Conservation (phyloP, 1,139 yeast genomes). For the Blastobotrys raffinosifermentans region DNA sequence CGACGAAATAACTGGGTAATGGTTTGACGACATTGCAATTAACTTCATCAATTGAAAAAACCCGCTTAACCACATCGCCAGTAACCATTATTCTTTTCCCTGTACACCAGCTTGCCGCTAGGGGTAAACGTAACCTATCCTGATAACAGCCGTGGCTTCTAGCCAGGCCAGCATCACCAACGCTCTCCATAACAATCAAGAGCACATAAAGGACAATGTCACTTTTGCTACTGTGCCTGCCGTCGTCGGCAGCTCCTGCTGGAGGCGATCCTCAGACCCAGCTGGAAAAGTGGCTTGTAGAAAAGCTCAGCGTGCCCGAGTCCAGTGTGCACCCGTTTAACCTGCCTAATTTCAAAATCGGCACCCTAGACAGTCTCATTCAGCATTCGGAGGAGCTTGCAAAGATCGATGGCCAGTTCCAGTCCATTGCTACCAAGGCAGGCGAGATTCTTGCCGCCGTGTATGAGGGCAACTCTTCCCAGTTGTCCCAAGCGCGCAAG, state of each 20-base stretch:
- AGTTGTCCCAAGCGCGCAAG: slow-evolving; percentile 42
- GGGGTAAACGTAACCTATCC: too few species aligned
- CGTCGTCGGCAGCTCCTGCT: slow-evolving; percentile 44
- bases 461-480: slow-evolving; percentile 42
- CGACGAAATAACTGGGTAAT: too few species aligned
- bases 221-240: slow-evolving; percentile 39
- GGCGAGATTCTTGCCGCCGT: slow-evolving; percentile 60
- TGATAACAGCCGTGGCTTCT: neutral
- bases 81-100: too few species aligned
- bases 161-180: neutral
- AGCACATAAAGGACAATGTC: slow-evolving; percentile 1
- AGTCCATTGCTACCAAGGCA: slow-evolving; percentile 61
- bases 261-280: slow-evolving; percentile 38
- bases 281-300: slow-evolving; percentile 37
- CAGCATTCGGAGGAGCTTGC: slow-evolving; percentile 84
- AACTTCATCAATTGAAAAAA: too few species aligned
- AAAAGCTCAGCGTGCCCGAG: slow-evolving; percentile 17
- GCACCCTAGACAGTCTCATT: slow-evolving; percentile 87
- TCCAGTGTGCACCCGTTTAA: slow-evolving; percentile 38
- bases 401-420: slow-evolving; percentile 72
- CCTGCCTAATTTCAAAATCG: slow-evolving; percentile 89
- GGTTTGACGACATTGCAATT: too few species aligned
- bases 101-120: too few species aligned
- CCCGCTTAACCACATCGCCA: too few species aligned
- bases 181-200: neutral